Base-by-base conservation (phyloP, 805 yeast species). In the Cyberlindnera galapagoensis region DNA sequence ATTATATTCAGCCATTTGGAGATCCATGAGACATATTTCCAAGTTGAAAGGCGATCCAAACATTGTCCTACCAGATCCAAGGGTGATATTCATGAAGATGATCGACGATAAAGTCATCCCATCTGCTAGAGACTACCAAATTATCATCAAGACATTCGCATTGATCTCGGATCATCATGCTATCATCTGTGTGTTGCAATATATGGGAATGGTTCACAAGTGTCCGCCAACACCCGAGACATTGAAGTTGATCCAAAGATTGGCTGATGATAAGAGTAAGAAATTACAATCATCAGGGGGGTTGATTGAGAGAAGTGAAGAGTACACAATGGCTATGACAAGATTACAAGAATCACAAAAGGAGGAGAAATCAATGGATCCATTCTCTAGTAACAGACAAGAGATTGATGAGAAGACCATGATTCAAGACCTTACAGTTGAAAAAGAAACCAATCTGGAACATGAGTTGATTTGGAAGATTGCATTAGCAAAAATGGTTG, bases 1-100 rank as follows among this genome's bases (percentile, higher is more conserved):
- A 2, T 33, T 60, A 5, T 62, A 59, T 39, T 36, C 51, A 2
- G 49, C 51, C 12, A 49, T 62, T 11, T 62, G 64, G 63, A 44
- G 36, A 18, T 36, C 41, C 3, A 39, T 57, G 18, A 46, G 28
- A 34, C 47, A 31, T 49, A 40, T 37, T 3, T 33, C 34, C 12
- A 9, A 21, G 26, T 7, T n/a, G n/a, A n/a, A n/a, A n/a, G n/a
- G n/a, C n/a, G n/a, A n/a, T n/a, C n/a, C n/a, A n/a, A n/a, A n/a
- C n/a, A n/a, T n/a, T n/a, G n/a, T n/a, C 8, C 24, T 35, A 5
- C 53, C 54, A n/a, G 46, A 46, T 21, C 21, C 35, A 14, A 38
- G 50, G 22, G 36, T 35, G 5, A 30, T 49, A 9, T 51, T 46
- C 31, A 34, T 48, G 33, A 48, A 39, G 30, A 49, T 51, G 54